Evolutionary conservation across 2,329 filamentous ascomycete species (phyloP), one percentile per base, ranked within the genome.

Genomic region (Cladophialophora carrionii): DNA sequence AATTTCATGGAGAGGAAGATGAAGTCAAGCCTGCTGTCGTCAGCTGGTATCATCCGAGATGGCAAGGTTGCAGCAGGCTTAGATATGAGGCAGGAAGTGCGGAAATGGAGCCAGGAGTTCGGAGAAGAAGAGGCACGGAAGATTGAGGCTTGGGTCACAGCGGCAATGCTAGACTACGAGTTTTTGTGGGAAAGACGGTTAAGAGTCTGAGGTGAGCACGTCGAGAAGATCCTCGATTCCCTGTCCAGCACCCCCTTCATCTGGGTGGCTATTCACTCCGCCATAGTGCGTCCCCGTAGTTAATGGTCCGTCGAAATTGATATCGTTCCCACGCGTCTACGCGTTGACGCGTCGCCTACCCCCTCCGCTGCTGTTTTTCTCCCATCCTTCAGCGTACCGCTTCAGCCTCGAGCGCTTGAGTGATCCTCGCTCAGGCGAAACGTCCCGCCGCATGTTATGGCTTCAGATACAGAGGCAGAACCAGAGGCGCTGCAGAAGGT

Each of bases 111-210:
- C 57, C 70, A 70, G 14, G 60, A 78, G 61, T 77, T 77, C 66
- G 76, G 75, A 2, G 71, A 74, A 34, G 69, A 73, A 54, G 51
- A 64, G 6, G 73, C 70, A 12, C 43, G 34, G n/a, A 32, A 68
- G 14, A 55, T 78, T 43, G 72, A 74, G 62, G 67, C 69, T 52
- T 65, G 67, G 26, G 75, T 77, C 14, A 26, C 65, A 43, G 71
- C 71, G 32, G 74, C 77, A 1, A 78, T 79, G 76, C 71, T 73
- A 22, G 76, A 79, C 59, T 80, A 80, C 70, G 74, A 77, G 65
- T 79, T 75, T 65, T 58, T 80, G 57, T 74, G 71, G 64, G 73
- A 26, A 24, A 60, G 51, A 41, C 34, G 60, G 14, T 49, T 68
- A 51, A 49, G 29, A 37, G 22, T 12, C n/a, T 20, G 22, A 22